Conservation (phyloP, 2,329 filamentous ascomycete species). For the Daldinia sp. region DNA sequence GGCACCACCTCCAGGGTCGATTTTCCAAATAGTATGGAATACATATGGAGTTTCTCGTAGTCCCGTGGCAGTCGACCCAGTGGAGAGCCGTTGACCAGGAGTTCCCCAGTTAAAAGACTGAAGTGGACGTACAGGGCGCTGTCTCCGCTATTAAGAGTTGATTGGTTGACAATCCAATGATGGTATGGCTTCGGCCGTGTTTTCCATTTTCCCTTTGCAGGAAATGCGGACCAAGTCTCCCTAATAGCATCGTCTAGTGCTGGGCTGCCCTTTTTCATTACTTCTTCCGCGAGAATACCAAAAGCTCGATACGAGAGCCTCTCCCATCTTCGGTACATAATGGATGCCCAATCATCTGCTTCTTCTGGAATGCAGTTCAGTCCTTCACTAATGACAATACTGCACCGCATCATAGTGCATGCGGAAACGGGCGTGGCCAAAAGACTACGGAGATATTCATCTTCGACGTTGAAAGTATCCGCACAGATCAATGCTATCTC, state of each 20-base stretch:
- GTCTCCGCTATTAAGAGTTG: neutral
- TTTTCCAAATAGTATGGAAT: constrained; percentile 59
- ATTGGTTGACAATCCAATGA: constrained; percentile 45
- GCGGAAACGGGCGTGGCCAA: constrained; percentile 11
- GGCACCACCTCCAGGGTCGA: constrained; percentile 59
- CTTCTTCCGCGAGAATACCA: constrained; percentile 31
- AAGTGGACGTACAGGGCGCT: constrained; percentile 55
- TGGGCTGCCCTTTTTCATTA: constrained; percentile 24
- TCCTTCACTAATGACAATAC: constrained; percentile 28
- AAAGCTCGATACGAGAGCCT: constrained; percentile 41
- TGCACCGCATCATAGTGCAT: constrained; percentile 24
- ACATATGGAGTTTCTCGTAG: constrained; percentile 58
- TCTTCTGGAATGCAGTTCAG: neutral
- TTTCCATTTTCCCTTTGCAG: constrained; percentile 1
- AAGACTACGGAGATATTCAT: constrained; percentile 7
- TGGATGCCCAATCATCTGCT: constrained; percentile 29
- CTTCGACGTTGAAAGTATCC: constrained; percentile 28
- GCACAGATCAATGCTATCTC: constrained; percentile 29
- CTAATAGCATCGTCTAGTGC: constrained; percentile 48
- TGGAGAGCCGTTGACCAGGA: constrained; percentile 65
- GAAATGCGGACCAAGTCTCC: constrained; percentile 49
- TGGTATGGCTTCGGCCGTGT: neutral
- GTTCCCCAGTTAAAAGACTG: constrained; percentile 63
- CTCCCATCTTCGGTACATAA: constrained; percentile 47
- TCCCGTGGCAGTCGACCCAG: constrained; percentile 59